phyloP scores from a whole-genome alignment of 306 rosid species.

The Prunus mume region DNA sequence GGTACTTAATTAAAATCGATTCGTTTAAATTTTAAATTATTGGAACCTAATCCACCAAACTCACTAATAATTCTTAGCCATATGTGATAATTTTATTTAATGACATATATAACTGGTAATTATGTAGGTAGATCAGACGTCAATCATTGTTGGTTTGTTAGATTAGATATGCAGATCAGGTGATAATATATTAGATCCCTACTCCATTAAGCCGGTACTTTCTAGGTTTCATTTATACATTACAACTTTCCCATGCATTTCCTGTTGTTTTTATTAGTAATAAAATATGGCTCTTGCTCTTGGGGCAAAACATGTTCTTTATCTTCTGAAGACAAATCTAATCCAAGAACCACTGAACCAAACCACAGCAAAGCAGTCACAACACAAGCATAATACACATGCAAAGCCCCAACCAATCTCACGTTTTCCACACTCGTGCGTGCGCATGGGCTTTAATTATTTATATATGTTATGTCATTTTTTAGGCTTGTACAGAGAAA shows the following conservation, averaged over 20 bases:
- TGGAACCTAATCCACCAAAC: constrained; percentile 45
- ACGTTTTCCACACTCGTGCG: not conserved
- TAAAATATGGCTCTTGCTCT: too few relatives aligned
- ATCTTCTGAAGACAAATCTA: too few relatives aligned
- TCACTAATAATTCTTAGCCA: constrained; percentile 9
- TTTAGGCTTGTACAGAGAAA: not conserved
- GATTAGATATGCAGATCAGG: constrained; percentile 5
- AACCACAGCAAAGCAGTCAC: too few relatives aligned
- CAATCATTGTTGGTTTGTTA: constrained; percentile 32
- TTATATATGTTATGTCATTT: too few relatives aligned
- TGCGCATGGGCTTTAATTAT: not conserved
- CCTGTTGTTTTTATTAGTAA: too few relatives aligned
- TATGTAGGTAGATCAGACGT: constrained; percentile 35
- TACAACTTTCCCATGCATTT: not conserved
- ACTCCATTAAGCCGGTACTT: not conserved
- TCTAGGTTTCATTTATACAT: not conserved
- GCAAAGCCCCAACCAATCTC: too few relatives aligned
- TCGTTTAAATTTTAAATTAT: constrained; percentile 13
- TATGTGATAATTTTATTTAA: constrained; percentile 7
- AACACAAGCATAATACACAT: too few relatives aligned
- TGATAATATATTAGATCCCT: not conserved
- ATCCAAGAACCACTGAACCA: too few relatives aligned
- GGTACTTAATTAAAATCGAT: not conserved
- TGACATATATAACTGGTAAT: constrained; percentile 1
- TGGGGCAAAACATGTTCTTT: too few relatives aligned